These are phyloP conservation scores for Penicillium psychrofluorescens DNA, from an alignment of 495 filamentous ascomycete genomes.

Conservation along the genomic window DNA sequence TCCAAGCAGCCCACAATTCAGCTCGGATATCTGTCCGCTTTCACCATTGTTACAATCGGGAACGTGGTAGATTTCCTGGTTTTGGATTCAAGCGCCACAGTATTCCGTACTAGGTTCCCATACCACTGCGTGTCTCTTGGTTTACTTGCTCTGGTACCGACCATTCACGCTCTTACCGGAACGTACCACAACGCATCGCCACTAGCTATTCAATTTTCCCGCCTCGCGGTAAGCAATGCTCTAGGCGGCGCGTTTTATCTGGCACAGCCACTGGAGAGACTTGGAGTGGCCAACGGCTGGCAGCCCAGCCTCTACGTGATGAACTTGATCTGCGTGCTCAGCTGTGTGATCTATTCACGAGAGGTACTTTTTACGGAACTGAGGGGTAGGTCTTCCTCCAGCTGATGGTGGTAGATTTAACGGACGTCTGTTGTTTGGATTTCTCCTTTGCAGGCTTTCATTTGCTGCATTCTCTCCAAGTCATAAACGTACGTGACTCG, in stretches of 20 bases:
- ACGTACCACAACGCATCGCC: neutral
- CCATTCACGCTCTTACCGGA: constrained; percentile 1
- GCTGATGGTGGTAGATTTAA: too few species aligned
- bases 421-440: too few species aligned
- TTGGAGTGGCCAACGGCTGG: constrained; percentile 2
- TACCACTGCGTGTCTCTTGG: constrained; percentile 1
- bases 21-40: constrained; percentile 1
- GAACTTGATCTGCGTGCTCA: constrained; percentile 2
- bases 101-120: neutral
- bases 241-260: neutral
- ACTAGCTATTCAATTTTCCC: neutral
- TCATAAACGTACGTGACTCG: too few species aligned
- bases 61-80: constrained; percentile 1
- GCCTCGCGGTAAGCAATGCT: neutral
- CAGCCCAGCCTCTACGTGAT: constrained; percentile 4
- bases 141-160: constrained; percentile 1
- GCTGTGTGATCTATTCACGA: neutral
- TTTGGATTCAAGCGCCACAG: neutral
- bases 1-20: neutral
- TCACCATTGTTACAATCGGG: neutral
- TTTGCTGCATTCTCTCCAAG: too few species aligned
- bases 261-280: constrained; percentile 3
- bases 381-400: too few species aligned
- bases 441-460: too few species aligned
- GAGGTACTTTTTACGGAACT: neutral